Evolutionary conservation across 129 eudicot genomes (phyloP).

Genomic region (Silybum marianum): DNA sequence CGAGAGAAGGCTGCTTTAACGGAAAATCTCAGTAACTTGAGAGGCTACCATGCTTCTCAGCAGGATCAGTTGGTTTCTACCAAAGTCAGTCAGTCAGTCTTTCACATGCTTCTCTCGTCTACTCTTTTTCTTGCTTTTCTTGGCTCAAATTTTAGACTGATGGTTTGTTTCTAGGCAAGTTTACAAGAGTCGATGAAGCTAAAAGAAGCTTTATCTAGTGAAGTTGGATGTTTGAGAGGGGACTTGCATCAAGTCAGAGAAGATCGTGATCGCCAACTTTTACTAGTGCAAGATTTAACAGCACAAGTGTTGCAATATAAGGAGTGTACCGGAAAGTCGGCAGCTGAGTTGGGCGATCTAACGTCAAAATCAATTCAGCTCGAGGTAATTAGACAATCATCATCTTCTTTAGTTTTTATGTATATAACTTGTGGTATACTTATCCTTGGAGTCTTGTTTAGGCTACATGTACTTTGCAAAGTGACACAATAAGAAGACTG

Average conservation of each 20-base stretch:
- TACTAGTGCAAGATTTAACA: conserved; percentile 52
- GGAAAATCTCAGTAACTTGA: conserved; percentile 75
- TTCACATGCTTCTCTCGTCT: neutral
- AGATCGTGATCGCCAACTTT: conserved; percentile 71
- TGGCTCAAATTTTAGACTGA: neutral
- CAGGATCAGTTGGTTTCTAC: conserved; percentile 74
- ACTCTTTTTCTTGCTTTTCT: neutral
- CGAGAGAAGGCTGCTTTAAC: conserved; percentile 76
- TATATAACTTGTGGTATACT: conserved; percentile 6
- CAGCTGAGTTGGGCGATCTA: conserved; percentile 60
- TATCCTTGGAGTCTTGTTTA: conserved; percentile 20
- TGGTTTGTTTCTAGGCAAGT: conserved; percentile 49
- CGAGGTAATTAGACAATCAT: conserved; percentile 51
- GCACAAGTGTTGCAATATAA: conserved; percentile 40
- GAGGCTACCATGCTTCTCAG: conserved; percentile 75
- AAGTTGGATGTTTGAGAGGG: conserved; percentile 63
- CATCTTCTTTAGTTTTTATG: neutral
- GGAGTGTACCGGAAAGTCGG: conserved; percentile 43
- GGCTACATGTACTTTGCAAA: conserved; percentile 73
- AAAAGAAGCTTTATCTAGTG: conserved; percentile 71
- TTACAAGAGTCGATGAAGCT: conserved; percentile 71
- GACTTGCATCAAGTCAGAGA: conserved; percentile 79
- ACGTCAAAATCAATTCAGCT: conserved; percentile 62
- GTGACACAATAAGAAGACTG: conserved; percentile 55
- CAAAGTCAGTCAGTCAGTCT: conserved; percentile 50